A percentile compares a stretch with the other conserved stretches of the same genome.
These are phyloP conservation scores for Bryoerythrophyllum caledonicum DNA, from an alignment of 225 moss, liverwort and hornwort species.

Conservation along the genomic window DNA sequence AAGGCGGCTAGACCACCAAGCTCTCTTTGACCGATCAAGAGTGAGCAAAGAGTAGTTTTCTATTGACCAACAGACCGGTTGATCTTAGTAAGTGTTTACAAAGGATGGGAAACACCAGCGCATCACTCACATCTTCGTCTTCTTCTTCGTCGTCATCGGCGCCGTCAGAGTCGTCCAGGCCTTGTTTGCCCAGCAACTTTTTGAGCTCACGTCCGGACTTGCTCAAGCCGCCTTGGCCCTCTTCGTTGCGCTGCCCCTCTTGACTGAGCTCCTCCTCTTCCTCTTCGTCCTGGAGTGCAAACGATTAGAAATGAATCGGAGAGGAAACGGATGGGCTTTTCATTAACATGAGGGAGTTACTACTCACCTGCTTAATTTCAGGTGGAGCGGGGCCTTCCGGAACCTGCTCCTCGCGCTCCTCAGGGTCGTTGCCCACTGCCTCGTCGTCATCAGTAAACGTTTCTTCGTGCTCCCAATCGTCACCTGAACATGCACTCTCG, in stretches of 20 bases:
- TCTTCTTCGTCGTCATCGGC: slow-evolving; percentile 92
- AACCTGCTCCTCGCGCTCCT: slow-evolving; percentile 94
- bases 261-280: slow-evolving; percentile 89
- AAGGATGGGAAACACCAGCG: no score
- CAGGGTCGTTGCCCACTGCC: slow-evolving; percentile 97
- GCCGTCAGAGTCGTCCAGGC: slow-evolving; percentile 85
- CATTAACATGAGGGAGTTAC: no score
- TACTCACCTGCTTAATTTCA: slow-evolving; percentile 91
- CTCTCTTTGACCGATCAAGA: no score
- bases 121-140: slow-evolving; percentile 86
- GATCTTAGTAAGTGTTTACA: no score
- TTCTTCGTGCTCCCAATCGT: slow-evolving; percentile 99
- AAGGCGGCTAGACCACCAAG: no score
- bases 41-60: no score
- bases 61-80: no score
- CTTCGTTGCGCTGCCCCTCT: slow-evolving; percentile 76
- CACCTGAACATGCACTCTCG: slow-evolving; percentile 48
- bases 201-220: slow-evolving; percentile 98
- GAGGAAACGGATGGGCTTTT: no score
- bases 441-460: slow-evolving; percentile 99
- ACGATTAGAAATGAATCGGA: no score
- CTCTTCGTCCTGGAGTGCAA: slow-evolving; percentile 60
- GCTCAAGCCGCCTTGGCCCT: slow-evolving; percentile 90
- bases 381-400: slow-evolving; percentile 94
- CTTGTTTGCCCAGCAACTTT: slow-evolving; percentile 93